Evolutionary conservation across 345 rosid genomes (phyloP), one percentile per base, ranked within the genome.

Genomic region (Eucalyptus tenuipes): DNA sequence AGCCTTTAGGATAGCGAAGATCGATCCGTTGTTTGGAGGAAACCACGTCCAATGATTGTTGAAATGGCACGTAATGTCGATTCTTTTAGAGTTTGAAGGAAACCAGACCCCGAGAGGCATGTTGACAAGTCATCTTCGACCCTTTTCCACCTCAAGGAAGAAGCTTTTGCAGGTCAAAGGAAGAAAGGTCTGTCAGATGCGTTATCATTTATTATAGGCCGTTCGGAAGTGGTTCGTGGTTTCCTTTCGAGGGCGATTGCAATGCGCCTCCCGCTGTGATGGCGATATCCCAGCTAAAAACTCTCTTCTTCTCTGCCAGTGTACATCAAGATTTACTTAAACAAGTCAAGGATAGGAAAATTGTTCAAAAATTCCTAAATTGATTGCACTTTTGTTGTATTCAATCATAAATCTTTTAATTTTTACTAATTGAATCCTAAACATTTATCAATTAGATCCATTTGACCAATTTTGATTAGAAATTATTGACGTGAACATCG

Each of bases 401-500:
- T 8, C 2, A 55, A 22, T 55, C 6, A 1, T 24, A 24, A 55
- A 55, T 0, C 61, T 9, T 55, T 55, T 55, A 55, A 22, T 22
- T 55, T 55, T 2, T 55, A 24, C 27, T 10, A 55, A 55, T 4
- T 55, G 6, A 55, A 24, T 55, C 0, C 3, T 24, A 9, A 55
- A 9, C 5, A 5, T 22, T 53, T 53, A 1, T 0, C 2, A 53
- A 53, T 53, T 22, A 25, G 8, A 22, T 53, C 24, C 4, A 2
- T 20, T 8, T 4, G 0, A 53, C 8, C 25, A 53, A 53, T 53
- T 53, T 53, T 20, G 57, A 20, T 1, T 50, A 2, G 8, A 16
- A 50, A 50, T 50, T 1, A 0, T 50, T 50, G 15, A 16, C 20
- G 1, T 16, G 20, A 0, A 2, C 7, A 1, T 0, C 0, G 1